Evolutionary conservation across 2,329 filamentous ascomycete species (phyloP), one percentile per base, ranked within the genome.

Genomic region (Elsinoe fawcettii): DNA sequence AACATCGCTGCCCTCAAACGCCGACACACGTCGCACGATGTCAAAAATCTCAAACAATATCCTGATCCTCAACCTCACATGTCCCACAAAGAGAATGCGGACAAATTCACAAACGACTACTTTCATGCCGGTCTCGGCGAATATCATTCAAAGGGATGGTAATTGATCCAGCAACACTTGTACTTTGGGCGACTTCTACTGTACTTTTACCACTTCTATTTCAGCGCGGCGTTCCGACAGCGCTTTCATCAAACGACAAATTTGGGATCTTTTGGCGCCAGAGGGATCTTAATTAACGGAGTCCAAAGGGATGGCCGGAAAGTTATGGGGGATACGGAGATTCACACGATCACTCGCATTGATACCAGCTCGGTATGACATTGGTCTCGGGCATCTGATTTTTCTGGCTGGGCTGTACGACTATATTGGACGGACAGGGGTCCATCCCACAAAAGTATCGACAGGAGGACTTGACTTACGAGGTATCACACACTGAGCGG

Each of bases 111-210:
- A 83, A 93, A 93, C 70, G 84, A 93, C 66, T 93, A 90, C 72
- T 90, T 95, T 66, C 84, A 87, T 67, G 84, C 86, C 69, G 89
- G 90, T 44, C 82, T 88, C n/a, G 83, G 83, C 69, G 88, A 90
- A 66, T 95, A 93, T 73, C 87, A 95, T 70, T 80, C 85, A 62
- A 88, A 89, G 70, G 90, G 89, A 66, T 95, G 90, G 90, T 95
- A 82, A 66, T 60, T 30, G 41, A 60, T 36, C 39, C 20, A 37
- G 7, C 46, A 43, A 22, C 22, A 43, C 41, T 47, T 34, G 27
- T 34, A 32, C 30, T 46, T 34, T 18, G 3, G 16, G 9, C 9
- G 27, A 27, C 39, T 59, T 36, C 39, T 16, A 25, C 51, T 54
- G 44, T 20, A 51, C 20, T 57, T 20, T 37, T 58, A 43, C 46